These are phyloP conservation scores for Cutaneotrichosporon cyanovorans DNA, from an alignment of 1,284 basidiomycete genomes.

Conservation along the genomic window DNA sequence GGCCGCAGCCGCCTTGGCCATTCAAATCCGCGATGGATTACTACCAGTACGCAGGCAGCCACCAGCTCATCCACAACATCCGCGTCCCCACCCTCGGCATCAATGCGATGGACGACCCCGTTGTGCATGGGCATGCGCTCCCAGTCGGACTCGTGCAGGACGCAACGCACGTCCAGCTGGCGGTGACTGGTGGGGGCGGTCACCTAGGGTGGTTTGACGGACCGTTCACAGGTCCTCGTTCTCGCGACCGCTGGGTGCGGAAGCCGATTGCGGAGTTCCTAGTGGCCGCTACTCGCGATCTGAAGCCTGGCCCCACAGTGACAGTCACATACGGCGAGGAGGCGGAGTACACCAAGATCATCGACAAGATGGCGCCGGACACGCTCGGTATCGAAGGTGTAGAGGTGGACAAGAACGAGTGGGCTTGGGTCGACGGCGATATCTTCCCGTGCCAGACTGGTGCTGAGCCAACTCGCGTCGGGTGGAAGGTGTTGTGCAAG, in stretches of 20 bases:
- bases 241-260: constrained; percentile 38
- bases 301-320: constrained; percentile 1
- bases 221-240: constrained; percentile 16
- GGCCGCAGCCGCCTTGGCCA: constrained; percentile 63
- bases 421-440: constrained; percentile 8
- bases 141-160: constrained; percentile 54
- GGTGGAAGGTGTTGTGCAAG: constrained; percentile 12
- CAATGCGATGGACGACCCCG: constrained; percentile 85
- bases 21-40: constrained; percentile 70
- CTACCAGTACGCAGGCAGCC: constrained; percentile 60
- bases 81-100: constrained; percentile 59
- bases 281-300: constrained; percentile 21
- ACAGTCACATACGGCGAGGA: not conserved
- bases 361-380: not conserved
- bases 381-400: constrained; percentile 1
- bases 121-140: constrained; percentile 54
- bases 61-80: constrained; percentile 34
- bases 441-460: constrained; percentile 6
- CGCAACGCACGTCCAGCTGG: constrained; percentile 62
- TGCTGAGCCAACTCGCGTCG: constrained; percentile 6
- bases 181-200: constrained; percentile 71
- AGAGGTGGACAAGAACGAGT: not conserved
- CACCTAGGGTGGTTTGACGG: constrained; percentile 92
- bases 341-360: not conserved
- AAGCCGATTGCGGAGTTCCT: constrained; percentile 40